Conservation (phyloP, 805 yeast genomes). For the Saturnispora diversa region DNA sequence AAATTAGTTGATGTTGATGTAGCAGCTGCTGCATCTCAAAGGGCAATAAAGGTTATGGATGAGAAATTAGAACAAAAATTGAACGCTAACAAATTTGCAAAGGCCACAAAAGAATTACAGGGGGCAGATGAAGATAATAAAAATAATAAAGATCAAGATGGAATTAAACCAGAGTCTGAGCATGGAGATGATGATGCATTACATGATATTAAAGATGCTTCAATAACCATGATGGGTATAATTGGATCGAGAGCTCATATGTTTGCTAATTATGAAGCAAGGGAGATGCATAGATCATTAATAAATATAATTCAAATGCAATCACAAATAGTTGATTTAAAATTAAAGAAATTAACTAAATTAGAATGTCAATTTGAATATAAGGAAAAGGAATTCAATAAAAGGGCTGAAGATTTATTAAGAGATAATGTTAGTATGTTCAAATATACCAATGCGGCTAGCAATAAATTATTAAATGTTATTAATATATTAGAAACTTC, state of each 20-base stretch:
- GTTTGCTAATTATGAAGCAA: conserved; percentile 72
- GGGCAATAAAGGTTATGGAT: conserved; percentile 48
- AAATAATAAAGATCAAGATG: too few relatives aligned
- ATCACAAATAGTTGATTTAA: conserved; percentile 55
- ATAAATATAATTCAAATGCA: conserved; percentile 53
- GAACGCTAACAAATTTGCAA: conserved; percentile 23
- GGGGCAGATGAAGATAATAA: too few relatives aligned
- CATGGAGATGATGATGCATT: conserved; percentile 17
- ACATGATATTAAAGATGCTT: conserved; percentile 45
- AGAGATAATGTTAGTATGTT: conserved; percentile 60
- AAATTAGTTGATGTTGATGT: conserved; percentile 79
- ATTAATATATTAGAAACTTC: conserved; percentile 23
- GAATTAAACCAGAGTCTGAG: background rate
- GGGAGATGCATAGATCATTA: conserved; percentile 58
- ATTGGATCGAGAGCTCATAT: conserved; percentile 73
- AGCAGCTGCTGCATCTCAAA: conserved; percentile 69
- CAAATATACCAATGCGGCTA: conserved; percentile 45
- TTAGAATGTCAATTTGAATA: conserved; percentile 59
- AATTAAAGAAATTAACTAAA: conserved; percentile 48
- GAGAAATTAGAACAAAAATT: conserved; percentile 35
- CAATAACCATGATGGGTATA: conserved; percentile 63
- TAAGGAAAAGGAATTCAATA: conserved; percentile 51
- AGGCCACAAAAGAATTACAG: too few relatives aligned
- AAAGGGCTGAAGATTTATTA: conserved; percentile 59
- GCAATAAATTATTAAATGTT: conserved; percentile 38